Evolutionary conservation across 2,329 filamentous ascomycete species (phyloP).

Genomic region (Penicillium decumbens): DNA sequence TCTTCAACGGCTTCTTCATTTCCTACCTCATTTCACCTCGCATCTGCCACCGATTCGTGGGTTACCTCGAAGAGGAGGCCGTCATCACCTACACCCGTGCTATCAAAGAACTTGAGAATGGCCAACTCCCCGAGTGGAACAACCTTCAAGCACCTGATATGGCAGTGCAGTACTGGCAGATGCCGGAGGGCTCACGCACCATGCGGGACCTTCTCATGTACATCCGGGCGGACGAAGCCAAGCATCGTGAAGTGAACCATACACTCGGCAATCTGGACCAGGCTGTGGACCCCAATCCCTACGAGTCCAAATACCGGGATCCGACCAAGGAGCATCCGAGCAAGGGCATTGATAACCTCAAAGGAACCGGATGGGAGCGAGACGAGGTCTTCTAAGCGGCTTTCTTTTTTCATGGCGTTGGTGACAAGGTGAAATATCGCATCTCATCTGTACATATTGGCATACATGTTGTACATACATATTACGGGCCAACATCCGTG

Average conservation of each 20-base stretch:
- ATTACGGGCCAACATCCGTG: neutral
- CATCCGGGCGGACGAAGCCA: slow-evolving; percentile 82
- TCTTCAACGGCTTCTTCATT: slow-evolving; percentile 91
- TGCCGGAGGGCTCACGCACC: slow-evolving; percentile 74
- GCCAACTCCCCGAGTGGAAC: slow-evolving; percentile 77
- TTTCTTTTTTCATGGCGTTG: neutral
- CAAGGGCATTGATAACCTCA: slow-evolving; percentile 61
- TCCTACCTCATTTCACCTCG: slow-evolving; percentile 80
- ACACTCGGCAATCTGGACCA: slow-evolving; percentile 85
- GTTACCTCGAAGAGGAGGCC: slow-evolving; percentile 95
- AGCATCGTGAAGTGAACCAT: slow-evolving; percentile 92
- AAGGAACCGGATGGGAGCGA: slow-evolving; percentile 74
- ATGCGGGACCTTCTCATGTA: slow-evolving; percentile 88
- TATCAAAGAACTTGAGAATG: slow-evolving; percentile 78
- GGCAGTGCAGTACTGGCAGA: slow-evolving; percentile 86
- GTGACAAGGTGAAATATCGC: neutral
- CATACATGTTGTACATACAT: neutral
- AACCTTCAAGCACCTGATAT: slow-evolving; percentile 78
- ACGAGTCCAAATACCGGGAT: slow-evolving; percentile 76
- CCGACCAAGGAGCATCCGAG: slow-evolving; percentile 62
- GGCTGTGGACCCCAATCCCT: slow-evolving; percentile 84
- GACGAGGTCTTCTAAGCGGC: slow-evolving; percentile 62
- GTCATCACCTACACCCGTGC: slow-evolving; percentile 92
- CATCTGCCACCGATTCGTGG: slow-evolving; percentile 91
- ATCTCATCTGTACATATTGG: slow-evolving; percentile 1